A percentile compares a stretch with the other conserved stretches of the same genome.
phyloP scores from a whole-genome alignment of 139 green algal species.

The Coelastrella sp. region DNA sequence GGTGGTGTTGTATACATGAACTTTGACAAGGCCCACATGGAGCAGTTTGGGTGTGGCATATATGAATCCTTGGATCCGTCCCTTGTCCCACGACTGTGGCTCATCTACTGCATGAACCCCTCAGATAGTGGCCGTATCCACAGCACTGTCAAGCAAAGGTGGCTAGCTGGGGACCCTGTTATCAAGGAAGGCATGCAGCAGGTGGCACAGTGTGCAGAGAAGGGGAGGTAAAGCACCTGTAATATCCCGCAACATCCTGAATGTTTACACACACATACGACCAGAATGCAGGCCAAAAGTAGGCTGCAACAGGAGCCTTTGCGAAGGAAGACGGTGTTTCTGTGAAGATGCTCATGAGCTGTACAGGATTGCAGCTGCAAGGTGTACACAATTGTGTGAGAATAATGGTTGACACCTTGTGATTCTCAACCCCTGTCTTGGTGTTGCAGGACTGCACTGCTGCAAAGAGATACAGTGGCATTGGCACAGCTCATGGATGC shows the following conservation, averaged over 20 bases:
- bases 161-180: conserved; percentile 73
- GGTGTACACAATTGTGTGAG: too few relatives aligned
- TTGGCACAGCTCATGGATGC: conserved; percentile 76
- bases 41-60: conserved; percentile 44
- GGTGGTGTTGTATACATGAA: conserved; percentile 92
- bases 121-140: conserved; percentile 86
- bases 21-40: conserved; percentile 61
- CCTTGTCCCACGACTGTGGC: conserved; percentile 73
- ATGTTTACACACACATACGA: too few relatives aligned
- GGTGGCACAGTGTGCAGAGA: conserved; percentile 70
- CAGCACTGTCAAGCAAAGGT: conserved; percentile 74
- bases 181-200: conserved; percentile 68
- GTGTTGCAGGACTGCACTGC: conserved; percentile 57
- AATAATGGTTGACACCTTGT: too few relatives aligned
- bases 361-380: too few relatives aligned
- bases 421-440: neutral
- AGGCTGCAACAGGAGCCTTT: neutral
- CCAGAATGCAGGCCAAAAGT: too few relatives aligned
- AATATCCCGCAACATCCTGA: too few relatives aligned
- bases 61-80: conserved; percentile 67
- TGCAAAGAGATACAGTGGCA: conserved; percentile 42
- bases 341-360: too few relatives aligned
- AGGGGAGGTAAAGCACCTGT: conserved; percentile 55
- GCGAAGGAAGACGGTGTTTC: neutral
- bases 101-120: conserved; percentile 76